Evolutionary conservation across 2,329 filamentous ascomycete species (phyloP), one percentile per base, ranked within the genome.

Genomic region (Curvularia lunata): DNA sequence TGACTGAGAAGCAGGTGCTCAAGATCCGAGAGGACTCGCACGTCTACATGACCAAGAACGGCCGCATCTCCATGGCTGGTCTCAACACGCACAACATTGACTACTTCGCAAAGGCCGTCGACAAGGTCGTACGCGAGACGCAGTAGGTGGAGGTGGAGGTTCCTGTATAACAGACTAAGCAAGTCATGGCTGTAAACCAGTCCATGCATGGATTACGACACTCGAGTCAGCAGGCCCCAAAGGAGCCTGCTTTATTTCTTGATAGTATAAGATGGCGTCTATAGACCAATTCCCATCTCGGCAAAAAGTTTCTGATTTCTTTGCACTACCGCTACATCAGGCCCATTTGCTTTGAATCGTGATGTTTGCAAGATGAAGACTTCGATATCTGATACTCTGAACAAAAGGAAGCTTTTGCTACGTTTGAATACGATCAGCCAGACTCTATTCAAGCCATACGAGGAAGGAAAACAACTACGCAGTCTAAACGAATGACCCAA

Each of bases 41-140:
- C 77, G 84, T 95, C 52, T 95, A 95, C 81, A 93, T 94, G 82
- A 98, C 94, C 66, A 97, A 97, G 86, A 99, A 99, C 74, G 95
- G 95, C 21, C 90, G 95, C 48, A 97, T 98, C 79, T 96, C 91
- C 75, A 98, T 99, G 94, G 95, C 95, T 5, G 95, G 95, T n/a
- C 81, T 98, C 66, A 98, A 98, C 79, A 90, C 91, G 25, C 81
- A 88, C 72, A 99, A 98, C 75, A 84, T 98, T 58, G 92, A 97
- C 54, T 97, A 97, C 80, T 91, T 98, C 71, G 95, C 93, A 47
- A 88, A 90, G 78, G 92, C 94, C 0, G 86, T 98, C 12, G 90
- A 97, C 75, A 90, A 89, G 77, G 91, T 94, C 30, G 91, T 98
- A 25, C 80, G 85, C 64, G 85, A 84, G 74, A 79, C 72, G 38